Conservation (phyloP, 192 early-diverging fungal species). For the Borealophlyctis nickersoniae region DNA sequence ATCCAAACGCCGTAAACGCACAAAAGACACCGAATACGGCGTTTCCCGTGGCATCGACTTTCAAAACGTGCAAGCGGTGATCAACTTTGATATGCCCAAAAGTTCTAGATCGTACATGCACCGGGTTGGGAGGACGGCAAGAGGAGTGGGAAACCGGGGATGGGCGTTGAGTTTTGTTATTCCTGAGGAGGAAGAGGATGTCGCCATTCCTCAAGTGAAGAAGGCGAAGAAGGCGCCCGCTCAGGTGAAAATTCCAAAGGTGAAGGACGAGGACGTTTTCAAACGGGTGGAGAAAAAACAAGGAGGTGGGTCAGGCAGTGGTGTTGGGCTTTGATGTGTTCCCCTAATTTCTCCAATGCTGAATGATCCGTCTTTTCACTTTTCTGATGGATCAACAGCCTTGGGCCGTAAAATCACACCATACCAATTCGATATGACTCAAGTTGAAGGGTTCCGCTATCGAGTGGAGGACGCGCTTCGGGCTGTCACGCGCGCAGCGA, state of each 20-base stretch:
- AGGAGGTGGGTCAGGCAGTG: constrained; percentile 38
- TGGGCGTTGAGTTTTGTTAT: constrained; percentile 86
- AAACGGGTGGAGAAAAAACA: constrained; percentile 73
- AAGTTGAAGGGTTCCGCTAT: constrained; percentile 90
- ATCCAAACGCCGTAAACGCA: constrained; percentile 33
- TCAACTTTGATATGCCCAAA: constrained; percentile 96
- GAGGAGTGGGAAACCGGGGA: constrained; percentile 80
- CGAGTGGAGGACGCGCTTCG: constrained; percentile 82
- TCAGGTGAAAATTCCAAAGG: constrained; percentile 12
- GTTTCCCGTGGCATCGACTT: constrained; percentile 97
- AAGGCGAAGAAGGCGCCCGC: constrained; percentile 27
- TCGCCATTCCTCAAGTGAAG: constrained; percentile 22
- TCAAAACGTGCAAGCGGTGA: constrained; percentile 82
- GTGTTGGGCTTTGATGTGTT: too few species aligned
- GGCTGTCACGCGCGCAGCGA: constrained; percentile 66
- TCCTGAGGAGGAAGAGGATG: constrained; percentile 45
- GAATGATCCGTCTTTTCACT: too few species aligned
- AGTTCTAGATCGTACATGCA: constrained; percentile 86
- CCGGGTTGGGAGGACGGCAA: constrained; percentile 91
- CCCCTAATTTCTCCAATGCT: too few species aligned
- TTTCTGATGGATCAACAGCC: constrained; percentile 18
- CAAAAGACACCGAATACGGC: constrained; percentile 84
- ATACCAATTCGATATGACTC: constrained; percentile 85
- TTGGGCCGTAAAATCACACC: constrained; percentile 56
- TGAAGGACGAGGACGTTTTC: constrained; percentile 66